Evolutionary conservation across 495 filamentous ascomycete genomes (phyloP).

Genomic region (Penicillium steckii): DNA sequence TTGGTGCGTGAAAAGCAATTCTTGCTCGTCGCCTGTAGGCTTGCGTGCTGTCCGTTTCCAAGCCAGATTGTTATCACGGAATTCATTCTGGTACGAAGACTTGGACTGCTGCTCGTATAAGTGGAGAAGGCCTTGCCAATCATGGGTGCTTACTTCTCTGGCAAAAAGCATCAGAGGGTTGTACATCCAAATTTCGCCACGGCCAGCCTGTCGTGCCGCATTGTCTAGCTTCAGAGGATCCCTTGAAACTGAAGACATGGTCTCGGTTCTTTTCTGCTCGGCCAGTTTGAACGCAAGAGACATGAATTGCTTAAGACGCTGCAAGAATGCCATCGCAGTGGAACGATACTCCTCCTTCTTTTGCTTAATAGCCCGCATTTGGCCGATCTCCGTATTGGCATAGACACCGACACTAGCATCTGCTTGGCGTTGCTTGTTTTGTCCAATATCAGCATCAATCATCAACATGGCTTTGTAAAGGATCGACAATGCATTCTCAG

Average conservation of each 20-base stretch:
- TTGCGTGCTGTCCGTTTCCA: constrained; percentile 85
- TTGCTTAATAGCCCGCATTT: constrained; percentile 90
- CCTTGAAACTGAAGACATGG: constrained; percentile 43
- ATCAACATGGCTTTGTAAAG: constrained; percentile 93
- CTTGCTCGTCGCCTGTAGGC: constrained; percentile 77
- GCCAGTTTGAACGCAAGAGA: constrained; percentile 73
- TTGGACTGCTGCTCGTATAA: constrained; percentile 76
- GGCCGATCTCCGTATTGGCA: constrained; percentile 75
- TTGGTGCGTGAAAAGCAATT: constrained; percentile 82
- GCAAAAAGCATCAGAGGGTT: constrained; percentile 82
- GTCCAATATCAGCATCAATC: constrained; percentile 77
- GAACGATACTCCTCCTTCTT: constrained; percentile 83
- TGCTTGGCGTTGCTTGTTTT: constrained; percentile 44
- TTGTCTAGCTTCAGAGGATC: constrained; percentile 50
- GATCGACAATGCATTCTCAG: constrained; percentile 73
- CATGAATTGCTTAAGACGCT: constrained; percentile 77
- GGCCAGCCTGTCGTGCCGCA: constrained; percentile 49
- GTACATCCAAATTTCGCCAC: constrained; percentile 73
- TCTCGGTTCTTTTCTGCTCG: constrained; percentile 61
- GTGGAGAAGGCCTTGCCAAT: constrained; percentile 76
- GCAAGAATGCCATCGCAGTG: constrained; percentile 69
- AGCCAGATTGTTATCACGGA: constrained; percentile 70
- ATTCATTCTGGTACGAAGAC: constrained; percentile 77
- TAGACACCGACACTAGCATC: constrained; percentile 60
- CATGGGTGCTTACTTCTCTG: constrained; percentile 72